Conservation (phyloP, 176 grass and related monocot species). For the Olyra latifolia region DNA sequence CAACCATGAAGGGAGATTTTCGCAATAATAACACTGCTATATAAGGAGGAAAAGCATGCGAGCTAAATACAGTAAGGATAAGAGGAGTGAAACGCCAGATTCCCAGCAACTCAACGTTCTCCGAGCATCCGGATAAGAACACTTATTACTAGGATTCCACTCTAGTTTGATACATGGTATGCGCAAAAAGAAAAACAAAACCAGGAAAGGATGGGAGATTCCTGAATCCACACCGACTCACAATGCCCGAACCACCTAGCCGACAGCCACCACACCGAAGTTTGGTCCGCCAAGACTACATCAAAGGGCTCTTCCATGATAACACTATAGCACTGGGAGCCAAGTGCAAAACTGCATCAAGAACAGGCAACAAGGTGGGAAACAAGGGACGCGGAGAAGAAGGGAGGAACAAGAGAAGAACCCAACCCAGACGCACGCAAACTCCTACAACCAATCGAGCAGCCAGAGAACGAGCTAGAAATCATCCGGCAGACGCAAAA, state of each 20-base stretch:
- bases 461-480: neutral
- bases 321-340: neutral
- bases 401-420: neutral
- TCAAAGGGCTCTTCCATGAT: neutral
- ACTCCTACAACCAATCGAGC: neutral
- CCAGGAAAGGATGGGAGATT: too few relatives aligned
- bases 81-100: neutral
- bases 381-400: neutral
- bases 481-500: neutral
- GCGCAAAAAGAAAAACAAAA: too few relatives aligned
- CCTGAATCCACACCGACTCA: conserved; percentile 2
- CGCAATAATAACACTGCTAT: neutral
- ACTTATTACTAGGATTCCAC: neutral
- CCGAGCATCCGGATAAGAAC: neutral
- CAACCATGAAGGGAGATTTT: neutral
- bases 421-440: neutral
- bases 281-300: neutral
- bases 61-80: neutral
- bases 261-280: neutral
- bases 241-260: neutral
- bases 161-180: neutral
- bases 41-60: neutral
- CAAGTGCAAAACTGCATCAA: neutral
- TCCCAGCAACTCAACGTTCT: neutral
- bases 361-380: neutral